Evolutionary conservation across 352 stramenopile genomes (phyloP).

Genomic region (Phytophthora tentaculata): DNA sequence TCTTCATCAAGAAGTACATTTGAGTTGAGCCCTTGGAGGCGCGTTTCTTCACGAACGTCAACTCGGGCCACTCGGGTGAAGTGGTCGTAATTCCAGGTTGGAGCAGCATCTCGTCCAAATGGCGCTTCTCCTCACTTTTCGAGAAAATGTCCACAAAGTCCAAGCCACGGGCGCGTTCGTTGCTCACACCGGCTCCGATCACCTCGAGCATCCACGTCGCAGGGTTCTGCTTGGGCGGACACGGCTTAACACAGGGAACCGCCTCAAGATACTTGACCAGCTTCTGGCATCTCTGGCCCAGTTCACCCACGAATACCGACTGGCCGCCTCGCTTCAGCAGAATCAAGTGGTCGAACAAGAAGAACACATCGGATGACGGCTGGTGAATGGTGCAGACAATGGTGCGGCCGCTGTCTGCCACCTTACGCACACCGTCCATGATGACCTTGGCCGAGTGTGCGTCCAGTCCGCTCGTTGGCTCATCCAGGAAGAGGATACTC

Average conservation of each 20-base stretch:
- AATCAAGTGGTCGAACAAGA: slow-evolving; percentile 78
- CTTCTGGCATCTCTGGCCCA: slow-evolving; percentile 53
- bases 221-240: slow-evolving; percentile 36
- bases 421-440: slow-evolving; percentile 79
- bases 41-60: slow-evolving; percentile 37
- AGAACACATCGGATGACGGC: slow-evolving; percentile 51
- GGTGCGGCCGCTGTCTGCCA: slow-evolving; percentile 62
- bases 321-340: slow-evolving; percentile 56
- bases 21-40: slow-evolving; percentile 27
- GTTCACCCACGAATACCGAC: slow-evolving; percentile 79
- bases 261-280: slow-evolving; percentile 23
- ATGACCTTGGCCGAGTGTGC: slow-evolving; percentile 65
- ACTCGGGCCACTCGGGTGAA: slow-evolving; percentile 18
- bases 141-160: slow-evolving; percentile 42
- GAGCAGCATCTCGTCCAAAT: slow-evolving; percentile 19
- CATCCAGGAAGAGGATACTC: background rate
- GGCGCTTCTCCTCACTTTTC: slow-evolving; percentile 25
- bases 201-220: background rate
- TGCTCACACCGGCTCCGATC: slow-evolving; percentile 18
- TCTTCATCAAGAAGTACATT: slow-evolving; percentile 49
- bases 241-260: slow-evolving; percentile 43
- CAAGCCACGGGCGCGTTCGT: slow-evolving; percentile 61
- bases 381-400: background rate
- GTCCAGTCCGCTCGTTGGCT: background rate
- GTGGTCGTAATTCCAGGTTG: slow-evolving; percentile 19